Evolutionary conservation across 2,329 filamentous ascomycete genomes (phyloP).

Genomic region (Periconia sp.): DNA sequence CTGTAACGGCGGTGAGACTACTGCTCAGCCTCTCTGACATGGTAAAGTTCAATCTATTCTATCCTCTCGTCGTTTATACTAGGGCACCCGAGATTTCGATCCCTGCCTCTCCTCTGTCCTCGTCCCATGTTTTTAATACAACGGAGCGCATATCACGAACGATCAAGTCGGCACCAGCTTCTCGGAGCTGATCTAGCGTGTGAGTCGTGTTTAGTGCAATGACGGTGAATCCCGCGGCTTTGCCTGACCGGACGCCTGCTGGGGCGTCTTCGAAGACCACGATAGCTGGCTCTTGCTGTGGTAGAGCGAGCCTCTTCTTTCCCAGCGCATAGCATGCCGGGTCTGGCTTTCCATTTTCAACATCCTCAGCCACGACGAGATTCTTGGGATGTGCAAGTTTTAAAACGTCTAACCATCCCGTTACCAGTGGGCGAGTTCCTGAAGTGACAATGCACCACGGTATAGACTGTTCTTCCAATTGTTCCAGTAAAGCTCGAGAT

Average conservation of each 20-base stretch:
- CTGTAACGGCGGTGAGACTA: conserved; percentile 2
- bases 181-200: conserved; percentile 70
- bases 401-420: conserved; percentile 58
- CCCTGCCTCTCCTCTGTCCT: conserved; percentile 64
- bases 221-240: conserved; percentile 84
- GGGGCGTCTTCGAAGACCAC: conserved; percentile 90
- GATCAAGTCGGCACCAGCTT: conserved; percentile 86
- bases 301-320: conserved; percentile 47
- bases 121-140: conserved; percentile 62
- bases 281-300: conserved; percentile 54
- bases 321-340: conserved; percentile 57
- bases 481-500: conserved; percentile 71
- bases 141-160: conserved; percentile 80
- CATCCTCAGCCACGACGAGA: conserved; percentile 58
- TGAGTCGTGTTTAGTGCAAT: conserved; percentile 87
- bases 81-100: conserved; percentile 72
- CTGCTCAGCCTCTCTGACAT: conserved; percentile 7
- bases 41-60: conserved; percentile 4
- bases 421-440: conserved; percentile 55
- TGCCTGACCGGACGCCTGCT: conserved; percentile 81
- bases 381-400: conserved; percentile 53
- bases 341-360: conserved; percentile 57
- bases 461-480: conserved; percentile 65
- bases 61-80: conserved; percentile 26
- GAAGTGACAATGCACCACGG: conserved; percentile 82